Base-by-base conservation (phyloP, 192 early-diverging fungal species). In the Rhizoclosmatium globosum region DNA sequence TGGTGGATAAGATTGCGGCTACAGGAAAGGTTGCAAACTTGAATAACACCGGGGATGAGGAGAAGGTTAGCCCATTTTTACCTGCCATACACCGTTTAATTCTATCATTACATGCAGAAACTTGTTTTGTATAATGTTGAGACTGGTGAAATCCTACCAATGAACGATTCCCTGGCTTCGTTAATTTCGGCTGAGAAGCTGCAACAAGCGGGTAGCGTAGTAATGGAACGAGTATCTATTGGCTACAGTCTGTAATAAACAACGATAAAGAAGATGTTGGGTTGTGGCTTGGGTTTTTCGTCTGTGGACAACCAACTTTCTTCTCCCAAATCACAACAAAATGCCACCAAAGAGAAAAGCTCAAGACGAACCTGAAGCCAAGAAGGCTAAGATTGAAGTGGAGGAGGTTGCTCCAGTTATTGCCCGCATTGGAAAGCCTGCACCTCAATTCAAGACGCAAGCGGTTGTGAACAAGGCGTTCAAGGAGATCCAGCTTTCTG, bases 401-500 rank as follows among this genome's bases (percentile, higher is more conserved):
- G 60, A 7, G 4, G 60, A 7, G 9, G 21, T 7, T 39, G 15
- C 6, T 9, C 38, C 60, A 19, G 60, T 7, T 0, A 39, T 71
- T 56, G 69, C 73, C 3, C 4, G 59, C 0, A 64, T 78, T 53
- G 46, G 60, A 15, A 39, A 70, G 53, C 77, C 77, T 50, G 92
- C 92, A 64, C 93, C 93, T 41, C 80, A 85, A 58, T 94, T 93
- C 87, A 84, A 74, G 43, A 88, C 89, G 74, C 78, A 77, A 57
- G 92, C 92, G n/a, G 88, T 94, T 41, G 83, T 92, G 79, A 81
- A 93, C 83, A 89, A 90, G 78, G 84, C 92, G 82, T 90, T 93
- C 88, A 91, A 91, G 83, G 82, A 80, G 48, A 79, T 94, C 50
- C 87, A 88, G 39, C 85, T 94, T 56, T 85, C 82, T 56, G 88